phyloP scores from a whole-genome alignment of 2,329 filamentous ascomycete species.

The Chaetomium strumarium region DNA sequence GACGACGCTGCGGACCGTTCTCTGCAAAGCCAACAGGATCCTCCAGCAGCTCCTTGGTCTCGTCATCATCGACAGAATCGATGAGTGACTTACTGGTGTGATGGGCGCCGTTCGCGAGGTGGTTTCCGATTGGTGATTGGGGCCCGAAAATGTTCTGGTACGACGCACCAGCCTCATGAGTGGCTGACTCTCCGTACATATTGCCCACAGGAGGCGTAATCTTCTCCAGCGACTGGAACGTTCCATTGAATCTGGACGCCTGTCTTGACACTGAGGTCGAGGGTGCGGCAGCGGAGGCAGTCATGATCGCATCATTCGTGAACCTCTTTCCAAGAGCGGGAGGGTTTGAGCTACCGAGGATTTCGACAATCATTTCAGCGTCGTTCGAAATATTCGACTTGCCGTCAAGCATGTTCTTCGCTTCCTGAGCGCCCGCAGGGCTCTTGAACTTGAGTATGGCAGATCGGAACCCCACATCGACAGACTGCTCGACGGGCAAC shows the following conservation, averaged over 20 bases:
- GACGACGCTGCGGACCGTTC: constrained; percentile 60
- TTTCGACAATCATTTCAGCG: constrained; percentile 51
- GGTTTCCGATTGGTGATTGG: constrained; percentile 66
- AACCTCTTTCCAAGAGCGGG: constrained; percentile 40
- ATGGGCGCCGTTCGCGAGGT: constrained; percentile 55
- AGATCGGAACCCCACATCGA: constrained; percentile 45
- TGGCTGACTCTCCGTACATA: constrained; percentile 53
- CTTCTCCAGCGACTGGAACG: constrained; percentile 56
- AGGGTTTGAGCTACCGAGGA: constrained; percentile 41
- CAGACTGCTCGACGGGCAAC: constrained; percentile 42
- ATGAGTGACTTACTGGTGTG: constrained; percentile 67
- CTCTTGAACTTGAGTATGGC: constrained; percentile 50
- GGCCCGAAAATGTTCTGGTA: constrained; percentile 65
- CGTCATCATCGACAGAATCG: constrained; percentile 62
- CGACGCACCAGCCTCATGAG: constrained; percentile 46
- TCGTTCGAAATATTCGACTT: constrained; percentile 47
- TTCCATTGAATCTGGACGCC: constrained; percentile 54
- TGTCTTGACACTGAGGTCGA: constrained; percentile 45
- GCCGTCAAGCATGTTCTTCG: constrained; percentile 52
- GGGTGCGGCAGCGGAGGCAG: constrained; percentile 39
- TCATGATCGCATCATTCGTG: constrained; percentile 41
- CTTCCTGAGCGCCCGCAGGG: constrained; percentile 48
- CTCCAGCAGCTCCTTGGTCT: constrained; percentile 65
- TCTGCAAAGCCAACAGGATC: constrained; percentile 70
- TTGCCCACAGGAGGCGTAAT: constrained; percentile 55